phyloP scores from a whole-genome alignment of 345 rosid species.

The Carallia brachiata region DNA sequence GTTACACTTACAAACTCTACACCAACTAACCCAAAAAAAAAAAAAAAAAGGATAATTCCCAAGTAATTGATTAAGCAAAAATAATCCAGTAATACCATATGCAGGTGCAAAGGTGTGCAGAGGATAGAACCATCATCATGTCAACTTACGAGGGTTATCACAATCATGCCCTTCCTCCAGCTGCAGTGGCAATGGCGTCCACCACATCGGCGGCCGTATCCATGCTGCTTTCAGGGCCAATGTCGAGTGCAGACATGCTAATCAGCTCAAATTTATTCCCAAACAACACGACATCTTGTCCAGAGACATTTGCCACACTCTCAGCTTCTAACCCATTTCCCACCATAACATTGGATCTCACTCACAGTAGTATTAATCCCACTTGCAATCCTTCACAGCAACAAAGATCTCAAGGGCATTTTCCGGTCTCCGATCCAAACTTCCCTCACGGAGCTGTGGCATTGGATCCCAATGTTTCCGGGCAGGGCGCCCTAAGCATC shows the following conservation, averaged over 20 bases:
- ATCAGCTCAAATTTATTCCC: slow-evolving; percentile 16
- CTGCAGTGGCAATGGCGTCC: slow-evolving; percentile 17
- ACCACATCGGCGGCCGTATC: slow-evolving; percentile 11
- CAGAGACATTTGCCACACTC: slow-evolving; percentile 21
- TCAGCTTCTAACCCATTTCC: slow-evolving; percentile 40
- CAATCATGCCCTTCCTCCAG: slow-evolving; percentile 19
- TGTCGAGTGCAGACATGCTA: not conserved
- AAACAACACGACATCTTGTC: slow-evolving; percentile 8
- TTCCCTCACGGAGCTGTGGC: too few relatives aligned
- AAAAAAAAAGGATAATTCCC: too few relatives aligned
- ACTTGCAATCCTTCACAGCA: not conserved
- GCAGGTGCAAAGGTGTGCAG: slow-evolving; percentile 16
- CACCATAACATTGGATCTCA: slow-evolving; percentile 33
- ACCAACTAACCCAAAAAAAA: too few relatives aligned
- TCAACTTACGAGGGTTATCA: slow-evolving; percentile 18
- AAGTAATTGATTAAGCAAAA: too few relatives aligned
- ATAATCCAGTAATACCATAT: not conserved
- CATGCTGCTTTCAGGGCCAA: slow-evolving; percentile 9
- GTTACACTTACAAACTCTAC: too few relatives aligned
- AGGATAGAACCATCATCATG: slow-evolving; percentile 7
- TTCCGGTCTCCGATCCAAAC: not conserved
- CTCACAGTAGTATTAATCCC: slow-evolving; percentile 2
- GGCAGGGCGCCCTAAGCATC: not conserved
- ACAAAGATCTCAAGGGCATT: not conserved
- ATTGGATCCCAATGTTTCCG: not conserved